phyloP scores from a whole-genome alignment of 2,329 filamentous ascomycete species.

The Fusarium sp. region DNA sequence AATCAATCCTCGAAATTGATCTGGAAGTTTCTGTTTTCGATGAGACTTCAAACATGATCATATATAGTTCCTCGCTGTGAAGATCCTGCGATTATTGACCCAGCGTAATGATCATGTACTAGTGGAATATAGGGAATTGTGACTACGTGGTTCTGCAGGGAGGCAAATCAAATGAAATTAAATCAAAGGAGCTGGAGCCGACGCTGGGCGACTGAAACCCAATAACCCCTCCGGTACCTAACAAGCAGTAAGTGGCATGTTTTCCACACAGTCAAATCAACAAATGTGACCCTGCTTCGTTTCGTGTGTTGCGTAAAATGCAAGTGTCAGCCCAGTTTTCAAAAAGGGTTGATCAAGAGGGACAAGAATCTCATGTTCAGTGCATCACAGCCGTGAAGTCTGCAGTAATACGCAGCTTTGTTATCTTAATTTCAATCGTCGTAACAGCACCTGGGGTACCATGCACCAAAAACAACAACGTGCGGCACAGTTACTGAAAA shows the following conservation, averaged over 20 bases:
- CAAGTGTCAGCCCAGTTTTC: conserved; percentile 24
- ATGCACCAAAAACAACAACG: not conserved
- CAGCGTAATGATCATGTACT: not conserved
- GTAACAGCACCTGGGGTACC: not conserved
- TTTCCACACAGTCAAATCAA: conserved; percentile 3
- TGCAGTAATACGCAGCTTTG: not conserved
- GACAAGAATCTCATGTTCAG: not conserved
- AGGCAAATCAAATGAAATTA: conserved; percentile 1
- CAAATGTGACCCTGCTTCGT: not conserved
- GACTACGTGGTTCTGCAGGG: not conserved
- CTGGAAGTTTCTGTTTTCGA: not conserved
- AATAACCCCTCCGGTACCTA: conserved; percentile 3
- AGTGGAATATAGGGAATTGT: not conserved
- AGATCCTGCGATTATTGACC: not conserved
- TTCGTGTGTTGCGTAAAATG: conserved; percentile 9
- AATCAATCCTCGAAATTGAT: not conserved
- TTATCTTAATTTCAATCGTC: not conserved
- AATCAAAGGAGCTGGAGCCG: not conserved
- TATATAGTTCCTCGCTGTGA: not conserved
- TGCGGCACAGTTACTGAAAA: conserved; percentile 5
- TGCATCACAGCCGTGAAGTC: not conserved
- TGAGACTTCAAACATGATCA: not conserved
- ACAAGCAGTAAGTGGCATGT: conserved; percentile 15
- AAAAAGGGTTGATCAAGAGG: not conserved
- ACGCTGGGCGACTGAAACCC: not conserved